These are phyloP conservation scores for Mrakia blollopis DNA, from an alignment of 768 basidiomycete species.

Conservation along the genomic window DNA sequence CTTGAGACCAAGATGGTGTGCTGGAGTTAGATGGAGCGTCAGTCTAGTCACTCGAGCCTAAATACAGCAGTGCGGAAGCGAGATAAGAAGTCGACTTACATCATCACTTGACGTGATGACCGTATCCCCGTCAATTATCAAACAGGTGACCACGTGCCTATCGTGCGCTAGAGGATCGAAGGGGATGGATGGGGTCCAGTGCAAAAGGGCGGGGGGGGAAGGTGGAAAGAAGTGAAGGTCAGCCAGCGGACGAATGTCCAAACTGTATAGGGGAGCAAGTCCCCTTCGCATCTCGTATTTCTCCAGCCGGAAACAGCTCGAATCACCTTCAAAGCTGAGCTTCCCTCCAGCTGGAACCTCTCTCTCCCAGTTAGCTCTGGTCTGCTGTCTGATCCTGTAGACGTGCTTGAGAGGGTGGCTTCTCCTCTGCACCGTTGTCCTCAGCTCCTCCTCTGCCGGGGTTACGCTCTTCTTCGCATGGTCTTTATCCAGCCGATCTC, in stretches of 20 bases:
- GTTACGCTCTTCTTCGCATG: constrained; percentile 20
- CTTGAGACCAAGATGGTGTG: constrained; percentile 92
- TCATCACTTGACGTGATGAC: constrained; percentile 97
- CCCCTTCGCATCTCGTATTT: background rate
- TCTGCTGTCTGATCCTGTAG: constrained; percentile 9
- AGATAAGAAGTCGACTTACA: constrained; percentile 27
- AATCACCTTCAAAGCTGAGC: constrained; percentile 11
- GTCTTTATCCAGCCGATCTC: constrained; percentile 30
- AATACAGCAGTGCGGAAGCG: background rate
- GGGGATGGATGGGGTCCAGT: constrained; percentile 85
- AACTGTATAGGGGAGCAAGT: background rate
- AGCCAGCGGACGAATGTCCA: background rate
- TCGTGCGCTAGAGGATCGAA: constrained; percentile 62
- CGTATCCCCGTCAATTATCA: constrained; percentile 85
- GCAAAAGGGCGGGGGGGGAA: constrained; percentile 67
- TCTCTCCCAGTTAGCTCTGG: constrained; percentile 9
- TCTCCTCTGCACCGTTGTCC: constrained; percentile 1
- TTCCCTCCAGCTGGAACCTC: constrained; percentile 8
- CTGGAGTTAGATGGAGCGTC: constrained; percentile 1
- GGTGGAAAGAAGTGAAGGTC: constrained; percentile 45
- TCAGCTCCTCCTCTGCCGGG: background rate
- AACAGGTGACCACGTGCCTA: constrained; percentile 76
- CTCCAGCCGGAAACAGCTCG: background rate
- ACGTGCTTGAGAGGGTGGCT: constrained; percentile 11
- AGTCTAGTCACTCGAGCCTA: constrained; percentile 1